Evolutionary conservation across 768 basidiomycete species (phyloP).

Genomic region (Russula earlei): DNA sequence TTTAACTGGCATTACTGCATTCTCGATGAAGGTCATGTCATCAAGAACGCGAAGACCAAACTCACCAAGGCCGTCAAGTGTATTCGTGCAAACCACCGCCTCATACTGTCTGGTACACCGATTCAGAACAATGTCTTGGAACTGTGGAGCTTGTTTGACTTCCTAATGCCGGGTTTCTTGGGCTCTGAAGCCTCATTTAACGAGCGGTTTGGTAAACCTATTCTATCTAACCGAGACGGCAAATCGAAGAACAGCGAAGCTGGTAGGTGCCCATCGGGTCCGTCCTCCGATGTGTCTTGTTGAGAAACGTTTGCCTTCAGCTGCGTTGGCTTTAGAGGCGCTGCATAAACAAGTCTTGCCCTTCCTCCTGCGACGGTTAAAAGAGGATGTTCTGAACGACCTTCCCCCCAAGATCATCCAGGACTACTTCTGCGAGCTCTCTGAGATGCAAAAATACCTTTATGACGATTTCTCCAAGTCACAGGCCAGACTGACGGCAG

Average conservation of each 20-base stretch:
- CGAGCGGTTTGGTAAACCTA: constrained; percentile 92
- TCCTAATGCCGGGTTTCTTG: constrained; percentile 97
- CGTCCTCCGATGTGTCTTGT: neutral
- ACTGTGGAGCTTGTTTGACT: constrained; percentile 97
- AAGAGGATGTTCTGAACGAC: constrained; percentile 94
- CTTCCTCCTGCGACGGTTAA: constrained; percentile 89
- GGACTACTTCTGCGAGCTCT: constrained; percentile 97
- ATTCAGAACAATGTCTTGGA: constrained; percentile 99
- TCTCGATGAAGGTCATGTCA: constrained; percentile 96
- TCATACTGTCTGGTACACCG: constrained; percentile 93
- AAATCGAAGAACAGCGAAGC: constrained; percentile 93
- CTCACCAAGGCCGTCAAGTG: constrained; percentile 92
- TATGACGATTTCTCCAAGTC: constrained; percentile 92
- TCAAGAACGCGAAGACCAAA: constrained; percentile 98
- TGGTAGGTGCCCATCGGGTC: constrained; percentile 42
- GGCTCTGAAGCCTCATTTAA: constrained; percentile 94
- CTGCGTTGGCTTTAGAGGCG: constrained; percentile 88
- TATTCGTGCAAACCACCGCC: constrained; percentile 81
- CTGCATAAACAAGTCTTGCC: constrained; percentile 99
- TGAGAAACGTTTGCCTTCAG: constrained; percentile 33
- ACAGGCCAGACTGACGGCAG: constrained; percentile 52
- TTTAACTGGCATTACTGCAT: constrained; percentile 92
- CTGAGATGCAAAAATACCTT: constrained; percentile 84
- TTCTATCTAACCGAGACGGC: constrained; percentile 87
- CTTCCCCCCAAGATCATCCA: constrained; percentile 99